Base-by-base conservation (phyloP, 805 yeast genomes). In the Schizosaccharomyces osmophilus region DNA sequence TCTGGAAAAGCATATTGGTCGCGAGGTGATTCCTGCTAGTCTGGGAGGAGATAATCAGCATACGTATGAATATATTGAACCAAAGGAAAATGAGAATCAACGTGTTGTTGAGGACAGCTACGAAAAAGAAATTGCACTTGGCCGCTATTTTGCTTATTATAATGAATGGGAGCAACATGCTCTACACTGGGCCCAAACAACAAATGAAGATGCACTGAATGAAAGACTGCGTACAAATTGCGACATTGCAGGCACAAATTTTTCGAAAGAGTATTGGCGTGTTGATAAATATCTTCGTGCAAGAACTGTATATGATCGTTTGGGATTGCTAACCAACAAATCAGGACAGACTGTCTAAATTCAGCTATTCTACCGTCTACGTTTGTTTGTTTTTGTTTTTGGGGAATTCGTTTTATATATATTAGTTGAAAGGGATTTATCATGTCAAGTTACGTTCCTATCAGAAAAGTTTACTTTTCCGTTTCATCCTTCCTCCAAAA, bases 281-380 rank as follows among this genome's bases (percentile, higher is more conserved):
- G 71, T 86, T 62, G 97, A 93, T 68, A 90, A 93, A 1, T 88
- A 84, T 65, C 71, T 87, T 59, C 82, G 98, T 71, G 81, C 84
- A 55, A 82, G 88, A 65, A 81, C 88, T 48, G 73, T 82, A 51
- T 86, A 81, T 68, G 98, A 93, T 72, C 79, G 95, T 67, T 75
- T 78, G 62, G 89, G 93, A n/a, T 64, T 71, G 29, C 69, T 81
- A 43, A 87, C 84, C 4, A 4, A 19, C 11, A 45, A 45, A 15
- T 45, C 13, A 8, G 17, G 2, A 31, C 6, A 31, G 32, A 4
- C 32, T 5, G 32, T 4, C 6, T 8, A 31, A 31, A 3, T 4
- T 8, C 6, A 31, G n/a, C n/a, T n/a, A n/a, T n/a, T n/a, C n/a
- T n/a, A n/a, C n/a, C n/a, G n/a, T n/a, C n/a, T n/a, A n/a, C n/a